These are phyloP conservation scores for Graphilbum sp. DNA, from an alignment of 2,329 filamentous ascomycete species.

Conservation along the genomic window DNA sequence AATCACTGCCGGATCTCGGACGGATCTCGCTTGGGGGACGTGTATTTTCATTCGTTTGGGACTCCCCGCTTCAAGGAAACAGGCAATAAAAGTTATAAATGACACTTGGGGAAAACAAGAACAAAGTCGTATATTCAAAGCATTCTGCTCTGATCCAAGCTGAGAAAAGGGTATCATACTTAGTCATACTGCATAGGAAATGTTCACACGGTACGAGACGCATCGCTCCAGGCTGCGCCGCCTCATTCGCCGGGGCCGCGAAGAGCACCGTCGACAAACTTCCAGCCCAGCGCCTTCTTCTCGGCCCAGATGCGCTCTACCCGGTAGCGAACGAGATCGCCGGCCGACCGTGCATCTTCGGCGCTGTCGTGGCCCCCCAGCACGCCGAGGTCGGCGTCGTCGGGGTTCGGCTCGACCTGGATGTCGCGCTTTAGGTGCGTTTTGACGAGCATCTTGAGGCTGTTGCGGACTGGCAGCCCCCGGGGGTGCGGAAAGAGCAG, in stretches of 20 bases:
- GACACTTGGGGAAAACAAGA: too few relatives aligned
- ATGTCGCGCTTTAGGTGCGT: constrained; percentile 59
- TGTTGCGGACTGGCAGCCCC: constrained; percentile 61
- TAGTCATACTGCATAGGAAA: not conserved
- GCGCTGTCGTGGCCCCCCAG: constrained; percentile 70
- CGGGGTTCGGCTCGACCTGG: constrained; percentile 42
- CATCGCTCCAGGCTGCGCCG: too few relatives aligned
- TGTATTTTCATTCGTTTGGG: not conserved
- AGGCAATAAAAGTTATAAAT: too few relatives aligned
- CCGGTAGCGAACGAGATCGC: constrained; percentile 63
- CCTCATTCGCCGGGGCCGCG: not conserved
- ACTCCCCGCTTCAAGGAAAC: constrained; percentile 4
- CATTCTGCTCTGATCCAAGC: too few relatives aligned
- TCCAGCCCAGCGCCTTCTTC: constrained; percentile 54
- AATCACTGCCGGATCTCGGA: constrained; percentile 1
- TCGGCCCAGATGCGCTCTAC: constrained; percentile 53
- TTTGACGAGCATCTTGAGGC: constrained; percentile 60
- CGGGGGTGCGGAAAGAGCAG: constrained; percentile 58
- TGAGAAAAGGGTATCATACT: not conserved
- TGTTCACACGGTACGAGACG: not conserved
- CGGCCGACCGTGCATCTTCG: constrained; percentile 80
- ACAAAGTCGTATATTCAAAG: not conserved
- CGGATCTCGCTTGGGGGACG: not conserved
- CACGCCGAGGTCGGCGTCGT: constrained; percentile 16
- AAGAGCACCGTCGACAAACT: constrained; percentile 28